A percentile compares a stretch with the other conserved stretches of the same genome.
Evolutionary conservation across 2,329 filamentous ascomycete genomes (phyloP).

Genomic region (Didymosphaeria variabile): DNA sequence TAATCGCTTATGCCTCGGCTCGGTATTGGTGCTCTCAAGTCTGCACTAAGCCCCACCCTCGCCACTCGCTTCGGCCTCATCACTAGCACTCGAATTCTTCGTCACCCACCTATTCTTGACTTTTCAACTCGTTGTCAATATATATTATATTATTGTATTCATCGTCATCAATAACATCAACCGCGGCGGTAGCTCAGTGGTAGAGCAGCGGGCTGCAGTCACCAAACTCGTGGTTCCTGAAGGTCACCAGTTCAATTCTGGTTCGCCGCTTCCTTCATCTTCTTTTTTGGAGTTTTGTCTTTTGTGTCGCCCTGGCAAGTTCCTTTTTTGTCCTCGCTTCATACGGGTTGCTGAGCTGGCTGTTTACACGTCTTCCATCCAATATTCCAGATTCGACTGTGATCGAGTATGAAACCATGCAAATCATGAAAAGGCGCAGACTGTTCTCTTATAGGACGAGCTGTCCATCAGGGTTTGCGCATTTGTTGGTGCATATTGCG

Average conservation of each 20-base stretch:
- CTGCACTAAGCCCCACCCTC: background rate
- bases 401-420: too few species aligned
- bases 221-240: conserved; percentile 11
- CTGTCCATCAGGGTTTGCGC: background rate
- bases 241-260: conserved; percentile 22
- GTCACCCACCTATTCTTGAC: background rate
- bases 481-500: conserved; percentile 6
- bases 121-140: background rate
- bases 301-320: too few species aligned
- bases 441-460: background rate
- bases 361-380: too few species aligned
- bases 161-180: background rate
- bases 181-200: conserved; percentile 20
- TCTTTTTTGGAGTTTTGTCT: background rate
- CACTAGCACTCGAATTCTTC: background rate
- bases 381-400: too few species aligned
- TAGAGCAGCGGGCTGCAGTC: conserved; percentile 20
- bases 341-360: too few species aligned
- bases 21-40: too few species aligned
- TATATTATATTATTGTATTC: background rate
- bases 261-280: conserved; percentile 14
- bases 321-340: background rate
- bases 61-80: background rate
- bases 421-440: background rate
- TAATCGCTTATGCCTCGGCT: background rate